These are phyloP conservation scores for Helianthus tuberosus DNA, from an alignment of 129 eudicot species.

Conservation along the genomic window DNA sequence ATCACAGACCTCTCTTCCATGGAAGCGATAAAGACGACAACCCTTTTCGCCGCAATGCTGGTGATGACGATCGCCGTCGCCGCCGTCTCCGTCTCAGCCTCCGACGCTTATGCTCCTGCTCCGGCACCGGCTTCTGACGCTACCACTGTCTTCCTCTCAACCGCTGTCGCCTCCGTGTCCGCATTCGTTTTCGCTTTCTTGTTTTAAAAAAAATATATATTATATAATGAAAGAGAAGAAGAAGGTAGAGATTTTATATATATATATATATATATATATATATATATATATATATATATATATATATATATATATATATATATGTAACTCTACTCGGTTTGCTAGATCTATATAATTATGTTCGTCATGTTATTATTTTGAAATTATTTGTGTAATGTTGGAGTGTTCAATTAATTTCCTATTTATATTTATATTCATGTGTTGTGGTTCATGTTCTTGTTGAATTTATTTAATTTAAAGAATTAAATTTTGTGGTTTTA, in stretches of 20 bases:
- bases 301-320: not conserved
- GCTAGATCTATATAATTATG: not conserved
- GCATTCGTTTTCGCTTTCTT: conserved; percentile 34
- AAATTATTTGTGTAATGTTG: too few species aligned
- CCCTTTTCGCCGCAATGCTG: conserved; percentile 23
- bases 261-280: too few species aligned
- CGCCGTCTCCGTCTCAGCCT: conserved; percentile 28
- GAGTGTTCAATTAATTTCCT: not conserved
- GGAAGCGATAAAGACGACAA: conserved; percentile 35
- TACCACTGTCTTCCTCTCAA: conserved; percentile 16
- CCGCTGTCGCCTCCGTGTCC: conserved; percentile 25
- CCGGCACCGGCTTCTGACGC: conserved; percentile 38
- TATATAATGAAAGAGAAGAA: conserved; percentile 2
- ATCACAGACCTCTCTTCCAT: conserved; percentile 25
- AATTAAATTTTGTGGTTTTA: not conserved
- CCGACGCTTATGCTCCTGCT: conserved; percentile 41
- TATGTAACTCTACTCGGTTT: not conserved
- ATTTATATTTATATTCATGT: not conserved
- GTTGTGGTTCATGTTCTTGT: not conserved
- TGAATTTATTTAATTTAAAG: not conserved
- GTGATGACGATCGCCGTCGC: conserved; percentile 27
- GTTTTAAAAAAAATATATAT: conserved; percentile 8
- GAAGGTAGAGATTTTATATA: not conserved
- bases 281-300: too few species aligned
- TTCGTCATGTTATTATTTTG: not conserved